Evolutionary conservation across 345 rosid genomes (phyloP), one percentile per base, ranked within the genome.

Genomic region (Salix viminalis): DNA sequence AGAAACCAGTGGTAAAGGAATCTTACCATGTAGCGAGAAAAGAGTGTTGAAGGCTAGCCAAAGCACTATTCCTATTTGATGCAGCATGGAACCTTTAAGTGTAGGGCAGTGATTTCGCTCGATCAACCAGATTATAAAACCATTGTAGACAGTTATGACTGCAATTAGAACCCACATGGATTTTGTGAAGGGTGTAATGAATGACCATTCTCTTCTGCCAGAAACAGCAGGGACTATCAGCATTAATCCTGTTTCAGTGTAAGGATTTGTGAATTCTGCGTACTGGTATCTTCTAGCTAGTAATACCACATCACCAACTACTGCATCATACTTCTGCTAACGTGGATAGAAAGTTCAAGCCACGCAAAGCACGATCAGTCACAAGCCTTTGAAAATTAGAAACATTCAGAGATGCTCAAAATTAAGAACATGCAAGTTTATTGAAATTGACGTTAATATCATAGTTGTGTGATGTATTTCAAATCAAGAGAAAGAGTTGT

Each of bases 181-280:
- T 23, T 28, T 66, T 11, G 80, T 76, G 39, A 80, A 80, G 4
- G 83, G 83, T 64, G 72, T 76, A 10, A 62, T 24, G 61, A 80
- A 75, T 21, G 73, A 44, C 77, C 54, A 60, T 26, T 58, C 71
- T 72, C 64, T 80, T 26, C 72, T 68, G 24, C 60, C 62, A 7
- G 28, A 1, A 58, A 24, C 58, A 36, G 39, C 44, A 2, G 77
- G 74, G 21, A 80, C 83, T 32, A 80, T 68, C 71, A 76, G 72
- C 50, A 72, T 58, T 28, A 80, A 52, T 16, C 65, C 74, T 11
- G 79, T 13, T 58, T 80, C 80, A n/a, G 80, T 42, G 67, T 73
- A 77, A 2, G 84, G 84, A 7, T 70, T 67, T 44, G 80, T 77
- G 80, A 81, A 81, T 19, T 77, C 80, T 36, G 75, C 78, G 48